Evolutionary conservation across 192 early-diverging fungal genomes (phyloP), one percentile per base, ranked within the genome.

Genomic region (Mortierella hygrophila): DNA sequence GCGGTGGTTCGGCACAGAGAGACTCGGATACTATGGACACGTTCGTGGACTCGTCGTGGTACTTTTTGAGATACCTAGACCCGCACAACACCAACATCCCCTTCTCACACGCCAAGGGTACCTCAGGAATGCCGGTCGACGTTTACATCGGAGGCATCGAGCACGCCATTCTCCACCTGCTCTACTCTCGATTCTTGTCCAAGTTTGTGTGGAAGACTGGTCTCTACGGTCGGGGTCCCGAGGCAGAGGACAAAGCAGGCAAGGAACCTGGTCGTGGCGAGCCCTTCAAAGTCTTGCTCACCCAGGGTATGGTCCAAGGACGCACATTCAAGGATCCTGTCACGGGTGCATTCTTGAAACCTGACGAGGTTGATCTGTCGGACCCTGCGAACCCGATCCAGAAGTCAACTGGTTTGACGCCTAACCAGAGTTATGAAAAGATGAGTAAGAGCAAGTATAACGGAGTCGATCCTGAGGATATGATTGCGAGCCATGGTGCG

Each of bases 371-470:
- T 1, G 93, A 94, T 75, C 63, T 89, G 60, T 80, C 88, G 80
- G 88, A 91, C 75, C 75, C 88, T 44, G 63, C 40, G 11, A 78
- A 88, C 4, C 94, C 94, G 2, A 89, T 91, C 35, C 90, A 97
- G 23, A 90, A 85, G n/a, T 82, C 86, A 8, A 95, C 94, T 8
- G 94, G 94, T 71, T 70, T 92, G 68, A 29, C 72, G 15, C 92
- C 95, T 0, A 75, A 85, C 8, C 83, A 93, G 35, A 90, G 94
- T 40, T 96, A 91, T 80, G 98, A 99, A 82, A 99, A 99, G 80
- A 99, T 99, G 98, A 97, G 95, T 78, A 99, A 98, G 87, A 97
- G 96, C 57, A 99, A 99, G 89, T 94, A 94, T 83, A 99, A 99
- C 76, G 98, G 98, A 52, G 94, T 97, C 7, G 95, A 98, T 79